Evolutionary conservation across 2,329 filamentous ascomycete genomes (phyloP).

Genomic region (Orbilia brochopaga): DNA sequence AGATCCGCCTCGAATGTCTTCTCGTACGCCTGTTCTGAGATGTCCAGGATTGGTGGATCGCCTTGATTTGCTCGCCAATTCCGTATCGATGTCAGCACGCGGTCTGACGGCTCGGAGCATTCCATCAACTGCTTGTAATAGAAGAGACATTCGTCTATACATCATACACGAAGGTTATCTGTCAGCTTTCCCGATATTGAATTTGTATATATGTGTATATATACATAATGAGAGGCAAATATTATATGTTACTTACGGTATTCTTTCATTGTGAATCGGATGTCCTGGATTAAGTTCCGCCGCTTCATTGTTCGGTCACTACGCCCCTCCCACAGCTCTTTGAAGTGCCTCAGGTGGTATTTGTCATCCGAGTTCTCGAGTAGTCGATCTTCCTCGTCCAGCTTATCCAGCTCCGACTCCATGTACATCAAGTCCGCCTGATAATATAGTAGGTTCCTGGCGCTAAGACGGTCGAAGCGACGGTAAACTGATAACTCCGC

Average conservation of each 20-base stretch:
- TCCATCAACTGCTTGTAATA: constrained; percentile 38
- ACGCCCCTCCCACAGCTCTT: constrained; percentile 14
- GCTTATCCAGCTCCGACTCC: constrained; percentile 29
- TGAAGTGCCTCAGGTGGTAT: constrained; percentile 32
- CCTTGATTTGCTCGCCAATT: constrained; percentile 48
- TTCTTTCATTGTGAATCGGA: constrained; percentile 20
- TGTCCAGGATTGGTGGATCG: constrained; percentile 36
- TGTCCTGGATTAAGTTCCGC: constrained; percentile 8
- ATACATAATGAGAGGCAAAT: neutral
- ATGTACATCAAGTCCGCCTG: constrained; percentile 42
- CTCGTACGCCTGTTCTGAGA: constrained; percentile 42
- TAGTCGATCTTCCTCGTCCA: constrained; percentile 39
- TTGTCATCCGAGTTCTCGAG: constrained; percentile 11
- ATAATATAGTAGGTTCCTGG: constrained; percentile 34
- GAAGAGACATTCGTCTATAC: constrained; percentile 18
- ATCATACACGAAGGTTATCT: too few species aligned
- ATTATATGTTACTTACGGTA: constrained; percentile 20
- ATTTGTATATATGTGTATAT: neutral
- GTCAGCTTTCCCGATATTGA: neutral
- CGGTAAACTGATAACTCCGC: constrained; percentile 37
- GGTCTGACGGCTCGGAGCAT: constrained; percentile 27
- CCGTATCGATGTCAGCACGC: constrained; percentile 32
- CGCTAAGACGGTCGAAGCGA: constrained; percentile 36
- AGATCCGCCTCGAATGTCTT: constrained; percentile 32
- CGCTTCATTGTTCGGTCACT: constrained; percentile 6